Evolutionary conservation across 441 rosid genomes (phyloP), one percentile per base, ranked within the genome.

Genomic region (Pelargonium australe): DNA sequence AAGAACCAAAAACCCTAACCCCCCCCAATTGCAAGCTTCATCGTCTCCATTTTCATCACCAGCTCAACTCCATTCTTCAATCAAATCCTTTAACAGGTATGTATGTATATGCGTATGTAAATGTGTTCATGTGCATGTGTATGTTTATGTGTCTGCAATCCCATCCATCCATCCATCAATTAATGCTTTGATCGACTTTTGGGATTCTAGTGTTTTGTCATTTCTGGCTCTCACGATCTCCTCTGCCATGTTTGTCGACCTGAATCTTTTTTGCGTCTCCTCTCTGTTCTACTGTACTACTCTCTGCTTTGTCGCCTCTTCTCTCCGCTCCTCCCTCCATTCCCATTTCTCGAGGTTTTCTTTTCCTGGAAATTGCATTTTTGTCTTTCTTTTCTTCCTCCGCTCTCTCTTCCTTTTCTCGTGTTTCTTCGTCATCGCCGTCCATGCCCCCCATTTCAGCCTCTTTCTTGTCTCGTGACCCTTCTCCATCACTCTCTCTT

Each of bases 201-300:
- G 37, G n/a, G 82, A 70, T 79, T 76, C 72, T 60, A 45, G 16
- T 77, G 79, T 73, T 80, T 78, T 71, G 80, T 79, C 78, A 76
- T 79, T 74, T 85, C 74, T 75, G 77, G 76, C 80, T 70, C 73
- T 73, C 62, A 19, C 61, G 68, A 73, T 80, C 76, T 65, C 57
- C 71, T 69, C 80, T 81, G 81, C 77, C 73, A 76, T 25, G 62
- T 68, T 72, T 78, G 84, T 83, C 81, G 55, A 47, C 45, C 70
- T 66, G 47, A 31, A 63, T 23, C 71, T 45, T 34, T 55, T 51
- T 31, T 31, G 5, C 37, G 3, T 31, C 65, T 65, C 41, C 16
- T 64, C 67, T 47, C 69, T 66, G 37, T 60, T 68, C 31, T 67
- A 51, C 57, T 64, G 49, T 41, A 2, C 70, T 49, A 55, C 11